These are phyloP conservation scores for Thymus quinquecostatus DNA, from an alignment of 257 asterid genomes.

Conservation along the genomic window DNA sequence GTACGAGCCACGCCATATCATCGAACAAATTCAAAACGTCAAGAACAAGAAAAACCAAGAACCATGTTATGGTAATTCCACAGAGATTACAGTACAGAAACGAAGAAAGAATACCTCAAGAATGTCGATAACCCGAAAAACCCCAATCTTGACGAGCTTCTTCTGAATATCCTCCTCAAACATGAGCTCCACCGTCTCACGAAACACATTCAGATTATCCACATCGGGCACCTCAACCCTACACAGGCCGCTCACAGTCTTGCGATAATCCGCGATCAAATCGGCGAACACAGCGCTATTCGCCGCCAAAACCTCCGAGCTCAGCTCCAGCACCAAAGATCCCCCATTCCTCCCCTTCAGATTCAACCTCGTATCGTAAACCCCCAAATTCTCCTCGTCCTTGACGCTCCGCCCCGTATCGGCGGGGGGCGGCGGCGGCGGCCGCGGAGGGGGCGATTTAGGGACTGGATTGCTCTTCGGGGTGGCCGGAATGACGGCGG, in stretches of 20 bases:
- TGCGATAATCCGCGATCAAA: constrained; percentile 60
- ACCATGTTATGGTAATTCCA: neutral
- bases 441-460: constrained; percentile 43
- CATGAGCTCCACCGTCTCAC: constrained; percentile 84
- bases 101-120: constrained; percentile 68
- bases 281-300: constrained; percentile 74
- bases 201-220: constrained; percentile 71
- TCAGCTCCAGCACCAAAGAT: constrained; percentile 73
- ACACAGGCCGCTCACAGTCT: constrained; percentile 61
- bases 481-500: constrained; percentile 17
- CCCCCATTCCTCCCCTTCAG: constrained; percentile 71
- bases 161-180: constrained; percentile 74
- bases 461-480: constrained; percentile 33
- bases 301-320: constrained; percentile 68
- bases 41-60: constrained; percentile 22
- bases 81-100: neutral
- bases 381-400: constrained; percentile 42
- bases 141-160: constrained; percentile 72
- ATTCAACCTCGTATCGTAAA: constrained; percentile 79
- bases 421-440: constrained; percentile 42
- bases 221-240: constrained; percentile 94
- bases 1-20: constrained; percentile 13
- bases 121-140: constrained; percentile 66
- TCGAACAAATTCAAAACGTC: constrained; percentile 4
- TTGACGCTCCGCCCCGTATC: constrained; percentile 28